A percentile compares a stretch with the other conserved stretches of the same genome.
Conservation (phyloP, 1,284 basidiomycete species). For the Inonotus hispidus region DNA sequence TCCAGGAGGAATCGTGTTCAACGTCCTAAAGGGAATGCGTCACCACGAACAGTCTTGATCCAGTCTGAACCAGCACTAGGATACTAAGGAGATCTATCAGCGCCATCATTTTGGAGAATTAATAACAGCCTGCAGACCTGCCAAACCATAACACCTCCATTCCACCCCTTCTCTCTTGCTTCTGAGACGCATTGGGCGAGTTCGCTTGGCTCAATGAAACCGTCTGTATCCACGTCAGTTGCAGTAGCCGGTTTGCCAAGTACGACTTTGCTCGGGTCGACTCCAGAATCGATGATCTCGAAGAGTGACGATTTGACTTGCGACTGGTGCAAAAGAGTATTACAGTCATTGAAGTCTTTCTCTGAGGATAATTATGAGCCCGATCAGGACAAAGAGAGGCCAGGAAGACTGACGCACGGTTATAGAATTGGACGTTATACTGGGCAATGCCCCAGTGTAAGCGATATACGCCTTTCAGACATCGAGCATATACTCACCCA, state of each 20-base stretch:
- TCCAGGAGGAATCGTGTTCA: not conserved
- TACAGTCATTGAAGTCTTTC: constrained; percentile 22
- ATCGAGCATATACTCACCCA: constrained; percentile 16
- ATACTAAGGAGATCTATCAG: constrained; percentile 10
- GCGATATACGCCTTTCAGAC: not conserved
- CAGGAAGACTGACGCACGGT: constrained; percentile 5
- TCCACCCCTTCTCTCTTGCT: constrained; percentile 23
- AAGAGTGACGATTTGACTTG: constrained; percentile 24
- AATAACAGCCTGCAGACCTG: constrained; percentile 13
- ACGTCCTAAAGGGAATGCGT: constrained; percentile 7
- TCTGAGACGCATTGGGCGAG: constrained; percentile 23
- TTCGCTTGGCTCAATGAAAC: constrained; percentile 21
- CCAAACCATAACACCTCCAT: constrained; percentile 24
- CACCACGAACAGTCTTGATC: constrained; percentile 16
- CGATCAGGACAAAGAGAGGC: not conserved
- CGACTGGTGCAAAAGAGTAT: constrained; percentile 21
- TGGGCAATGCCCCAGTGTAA: not conserved
- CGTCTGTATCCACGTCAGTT: constrained; percentile 22
- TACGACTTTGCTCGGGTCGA: constrained; percentile 25
- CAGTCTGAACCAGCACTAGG: constrained; percentile 16
- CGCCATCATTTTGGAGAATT: not conserved
- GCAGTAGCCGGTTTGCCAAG: constrained; percentile 24
- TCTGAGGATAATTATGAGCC: constrained; percentile 1
- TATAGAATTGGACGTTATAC: constrained; percentile 20
- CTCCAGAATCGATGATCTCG: constrained; percentile 23